Percentiles rank a stretch among this genome's conserved stretches.
These are phyloP conservation scores for Hypericum androsaemum DNA, from an alignment of 345 rosid species.

Conservation along the genomic window DNA sequence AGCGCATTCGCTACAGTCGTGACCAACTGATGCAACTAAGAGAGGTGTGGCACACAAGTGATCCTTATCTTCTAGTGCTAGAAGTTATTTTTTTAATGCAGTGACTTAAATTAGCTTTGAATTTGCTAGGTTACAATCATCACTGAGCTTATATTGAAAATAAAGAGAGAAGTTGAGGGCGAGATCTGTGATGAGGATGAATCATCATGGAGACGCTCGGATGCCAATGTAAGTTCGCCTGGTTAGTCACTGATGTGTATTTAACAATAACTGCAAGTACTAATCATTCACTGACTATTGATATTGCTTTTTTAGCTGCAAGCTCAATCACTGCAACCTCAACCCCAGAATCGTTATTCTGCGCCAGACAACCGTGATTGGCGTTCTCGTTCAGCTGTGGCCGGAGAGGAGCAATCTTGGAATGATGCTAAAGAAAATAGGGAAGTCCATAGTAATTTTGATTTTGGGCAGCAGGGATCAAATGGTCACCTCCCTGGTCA, in stretches of 20 bases:
- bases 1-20: slow-evolving; percentile 44
- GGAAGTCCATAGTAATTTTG: slow-evolving; percentile 32
- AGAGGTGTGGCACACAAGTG: slow-evolving; percentile 31
- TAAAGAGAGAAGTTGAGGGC: slow-evolving; percentile 51
- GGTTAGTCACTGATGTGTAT: too few relatives aligned
- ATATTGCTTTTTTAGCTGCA: too few relatives aligned
- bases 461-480: slow-evolving; percentile 35
- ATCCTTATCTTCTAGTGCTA: too few relatives aligned
- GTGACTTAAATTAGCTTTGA: not conserved
- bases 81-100: not conserved
- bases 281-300: too few relatives aligned
- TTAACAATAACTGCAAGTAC: too few relatives aligned
- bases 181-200: slow-evolving; percentile 73
- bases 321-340: slow-evolving; percentile 24
- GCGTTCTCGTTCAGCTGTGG: slow-evolving; percentile 56
- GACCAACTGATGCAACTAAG: slow-evolving; percentile 65
- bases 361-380: slow-evolving; percentile 91
- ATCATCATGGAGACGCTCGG: slow-evolving; percentile 53
- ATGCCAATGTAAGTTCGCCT: slow-evolving; percentile 40
- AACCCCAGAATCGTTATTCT: slow-evolving; percentile 49
- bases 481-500: slow-evolving; percentile 36
- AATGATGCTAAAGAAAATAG: slow-evolving; percentile 42
- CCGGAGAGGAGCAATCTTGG: slow-evolving; percentile 69
- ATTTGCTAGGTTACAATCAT: slow-evolving; percentile 33
- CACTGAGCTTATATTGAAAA: slow-evolving; percentile 53